These are phyloP conservation scores for Hibiscus tridactylites DNA, from an alignment of 345 rosid genomes.

Conservation along the genomic window DNA sequence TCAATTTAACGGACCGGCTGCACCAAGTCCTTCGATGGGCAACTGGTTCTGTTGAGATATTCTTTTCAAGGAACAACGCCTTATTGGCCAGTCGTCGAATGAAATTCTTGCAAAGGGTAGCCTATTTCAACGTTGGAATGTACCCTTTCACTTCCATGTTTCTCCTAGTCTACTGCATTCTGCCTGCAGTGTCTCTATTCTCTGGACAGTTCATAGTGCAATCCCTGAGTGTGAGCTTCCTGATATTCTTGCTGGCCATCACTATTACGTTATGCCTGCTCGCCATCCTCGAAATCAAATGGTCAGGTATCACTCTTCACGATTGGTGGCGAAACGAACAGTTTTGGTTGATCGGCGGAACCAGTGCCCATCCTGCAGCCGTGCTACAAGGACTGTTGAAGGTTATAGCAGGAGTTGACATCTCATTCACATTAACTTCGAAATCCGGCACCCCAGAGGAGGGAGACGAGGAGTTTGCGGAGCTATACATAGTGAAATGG, in stretches of 20 bases:
- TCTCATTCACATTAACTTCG: conserved; percentile 65
- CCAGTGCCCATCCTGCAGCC: conserved; percentile 83
- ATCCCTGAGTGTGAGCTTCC: conserved; percentile 44
- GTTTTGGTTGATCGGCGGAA: conserved; percentile 75
- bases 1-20: conserved; percentile 64
- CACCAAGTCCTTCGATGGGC: conserved; percentile 88
- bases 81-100: conserved; percentile 50
- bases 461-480: conserved; percentile 63
- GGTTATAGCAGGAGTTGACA: conserved; percentile 67
- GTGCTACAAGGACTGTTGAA: conserved; percentile 61
- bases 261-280: conserved; percentile 53
- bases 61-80: conserved; percentile 68
- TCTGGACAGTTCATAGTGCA: conserved; percentile 73
- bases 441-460: conserved; percentile 57
- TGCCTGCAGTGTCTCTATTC: conserved; percentile 63
- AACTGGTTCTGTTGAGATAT: conserved; percentile 76
- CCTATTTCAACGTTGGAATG: conserved; percentile 69
- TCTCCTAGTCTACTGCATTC: conserved; percentile 59
- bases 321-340: conserved; percentile 86
- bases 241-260: conserved; percentile 48
- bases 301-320: conserved; percentile 70
- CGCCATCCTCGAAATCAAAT: conserved; percentile 57
- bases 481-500: conserved; percentile 55
- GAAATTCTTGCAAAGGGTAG: conserved; percentile 66
- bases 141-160: conserved; percentile 80